These are phyloP conservation scores for Acanthamoeba polyphaga DNA, from an alignment of 208 protist genomes.

Conservation along the genomic window DNA sequence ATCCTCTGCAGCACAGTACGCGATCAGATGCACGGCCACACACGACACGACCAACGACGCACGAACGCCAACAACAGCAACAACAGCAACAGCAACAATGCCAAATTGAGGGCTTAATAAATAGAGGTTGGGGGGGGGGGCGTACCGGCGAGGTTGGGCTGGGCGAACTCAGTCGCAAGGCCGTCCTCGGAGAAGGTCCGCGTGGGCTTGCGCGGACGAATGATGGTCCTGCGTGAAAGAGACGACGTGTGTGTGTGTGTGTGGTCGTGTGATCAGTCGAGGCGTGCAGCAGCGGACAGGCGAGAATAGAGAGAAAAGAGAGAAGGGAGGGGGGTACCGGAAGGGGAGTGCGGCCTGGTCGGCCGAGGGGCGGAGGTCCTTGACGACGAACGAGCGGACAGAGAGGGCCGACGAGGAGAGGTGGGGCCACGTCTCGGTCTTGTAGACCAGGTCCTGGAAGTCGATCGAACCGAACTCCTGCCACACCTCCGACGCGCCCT, in stretches of 20 bases:
- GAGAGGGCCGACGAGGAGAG: slow-evolving; percentile 25
- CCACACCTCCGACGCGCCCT: background rate
- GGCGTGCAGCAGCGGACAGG: background rate
- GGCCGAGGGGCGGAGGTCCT: slow-evolving; percentile 3
- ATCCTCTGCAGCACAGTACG: no score
- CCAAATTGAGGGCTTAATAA: no score
- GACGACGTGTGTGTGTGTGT: no score
- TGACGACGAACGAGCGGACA: slow-evolving; percentile 38
- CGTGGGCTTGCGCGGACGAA: background rate
- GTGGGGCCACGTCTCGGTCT: slow-evolving; percentile 38
- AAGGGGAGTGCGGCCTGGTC: background rate
- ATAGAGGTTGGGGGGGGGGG: no score
- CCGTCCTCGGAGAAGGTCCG: background rate
- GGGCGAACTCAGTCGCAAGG: background rate
- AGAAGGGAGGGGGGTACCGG: background rate
- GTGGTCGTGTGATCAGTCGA: background rate
- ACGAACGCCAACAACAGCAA: no score
- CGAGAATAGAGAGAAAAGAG: background rate
- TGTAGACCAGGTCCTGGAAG: slow-evolving; percentile 46
- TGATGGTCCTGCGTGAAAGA: background rate
- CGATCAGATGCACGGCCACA: no score
- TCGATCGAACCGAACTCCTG: slow-evolving; percentile 53
- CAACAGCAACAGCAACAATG: no score
- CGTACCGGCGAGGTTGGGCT: background rate
- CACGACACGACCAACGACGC: no score